These are phyloP conservation scores for Metarhizium sp. DNA, from an alignment of 2,329 filamentous ascomycete genomes.

Conservation along the genomic window DNA sequence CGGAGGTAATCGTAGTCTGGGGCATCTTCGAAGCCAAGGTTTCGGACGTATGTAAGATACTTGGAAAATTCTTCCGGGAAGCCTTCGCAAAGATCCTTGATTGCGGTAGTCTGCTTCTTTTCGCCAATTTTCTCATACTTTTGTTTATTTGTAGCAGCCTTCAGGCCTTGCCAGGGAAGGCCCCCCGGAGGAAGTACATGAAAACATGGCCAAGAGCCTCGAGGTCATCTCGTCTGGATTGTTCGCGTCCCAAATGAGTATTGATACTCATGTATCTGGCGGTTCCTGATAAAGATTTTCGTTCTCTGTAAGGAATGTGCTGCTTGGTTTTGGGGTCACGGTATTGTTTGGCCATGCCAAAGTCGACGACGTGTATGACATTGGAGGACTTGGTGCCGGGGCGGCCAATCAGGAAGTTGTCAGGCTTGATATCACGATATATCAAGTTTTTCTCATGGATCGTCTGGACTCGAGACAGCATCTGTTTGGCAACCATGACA, in stretches of 20 bases:
- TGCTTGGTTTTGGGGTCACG: constrained; percentile 98
- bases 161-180: constrained; percentile 63
- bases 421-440: constrained; percentile 98
- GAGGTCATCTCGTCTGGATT: constrained; percentile 90
- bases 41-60: constrained; percentile 93
- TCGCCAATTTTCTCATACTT: constrained; percentile 99
- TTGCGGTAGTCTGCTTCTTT: constrained; percentile 97
- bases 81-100: constrained; percentile 93
- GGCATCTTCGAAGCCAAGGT: constrained; percentile 95
- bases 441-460: constrained; percentile 99
- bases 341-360: constrained; percentile 99
- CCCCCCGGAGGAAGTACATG: constrained; percentile 65
- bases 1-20: constrained; percentile 97
- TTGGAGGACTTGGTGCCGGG: constrained; percentile 91
- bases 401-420: constrained; percentile 99
- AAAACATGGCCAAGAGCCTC: constrained; percentile 75
- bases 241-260: constrained; percentile 91
- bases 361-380: constrained; percentile 97
- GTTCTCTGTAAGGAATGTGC: constrained; percentile 94
- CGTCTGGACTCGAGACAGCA: constrained; percentile 98
- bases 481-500: constrained; percentile 88
- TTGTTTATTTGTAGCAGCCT: constrained; percentile 76
- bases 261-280: constrained; percentile 99
- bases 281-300: constrained; percentile 93
- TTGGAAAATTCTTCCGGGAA: constrained; percentile 98